Evolutionary conservation across 768 basidiomycete genomes (phyloP).

Genomic region (Panaeolus papilionaceus): DNA sequence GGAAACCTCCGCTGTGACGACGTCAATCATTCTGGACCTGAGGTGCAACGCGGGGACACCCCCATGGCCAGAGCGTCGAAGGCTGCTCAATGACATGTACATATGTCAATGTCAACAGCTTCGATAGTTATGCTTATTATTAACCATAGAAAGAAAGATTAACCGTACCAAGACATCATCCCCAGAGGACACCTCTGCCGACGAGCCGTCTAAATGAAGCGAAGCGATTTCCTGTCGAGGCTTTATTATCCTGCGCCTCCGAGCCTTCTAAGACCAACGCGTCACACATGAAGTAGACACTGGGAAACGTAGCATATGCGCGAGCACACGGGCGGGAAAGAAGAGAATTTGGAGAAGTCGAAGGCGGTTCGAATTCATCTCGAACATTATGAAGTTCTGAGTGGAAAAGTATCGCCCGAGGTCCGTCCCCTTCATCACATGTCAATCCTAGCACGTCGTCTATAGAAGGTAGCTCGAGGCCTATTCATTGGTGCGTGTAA

Average conservation of each 20-base stretch:
- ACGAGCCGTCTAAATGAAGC: constrained; percentile 1
- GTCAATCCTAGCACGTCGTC: neutral
- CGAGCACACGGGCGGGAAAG: neutral
- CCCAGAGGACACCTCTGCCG: neutral
- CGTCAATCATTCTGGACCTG: neutral
- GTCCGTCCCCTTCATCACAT: constrained; percentile 5
- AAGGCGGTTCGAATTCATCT: constrained; percentile 1
- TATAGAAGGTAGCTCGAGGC: neutral
- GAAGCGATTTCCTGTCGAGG: constrained; percentile 5
- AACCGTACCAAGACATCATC: neutral
- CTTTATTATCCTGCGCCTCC: constrained; percentile 9
- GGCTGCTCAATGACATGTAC: constrained; percentile 10
- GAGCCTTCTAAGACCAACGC: neutral
- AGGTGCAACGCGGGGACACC: neutral
- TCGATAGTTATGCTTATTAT: neutral
- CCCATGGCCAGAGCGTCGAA: constrained; percentile 5
- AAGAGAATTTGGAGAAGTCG: neutral
- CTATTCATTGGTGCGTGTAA: neutral
- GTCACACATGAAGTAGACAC: neutral
- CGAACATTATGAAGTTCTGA: neutral
- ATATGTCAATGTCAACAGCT: neutral
- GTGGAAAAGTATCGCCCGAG: neutral
- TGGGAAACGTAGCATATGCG: neutral
- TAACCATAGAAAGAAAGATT: constrained; percentile 8
- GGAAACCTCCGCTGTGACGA: constrained; percentile 8